A percentile compares a stretch with the other conserved stretches of the same genome.
These are phyloP conservation scores for Clohesyomyces aquaticus DNA, from an alignment of 495 filamentous ascomycete genomes.

Conservation along the genomic window DNA sequence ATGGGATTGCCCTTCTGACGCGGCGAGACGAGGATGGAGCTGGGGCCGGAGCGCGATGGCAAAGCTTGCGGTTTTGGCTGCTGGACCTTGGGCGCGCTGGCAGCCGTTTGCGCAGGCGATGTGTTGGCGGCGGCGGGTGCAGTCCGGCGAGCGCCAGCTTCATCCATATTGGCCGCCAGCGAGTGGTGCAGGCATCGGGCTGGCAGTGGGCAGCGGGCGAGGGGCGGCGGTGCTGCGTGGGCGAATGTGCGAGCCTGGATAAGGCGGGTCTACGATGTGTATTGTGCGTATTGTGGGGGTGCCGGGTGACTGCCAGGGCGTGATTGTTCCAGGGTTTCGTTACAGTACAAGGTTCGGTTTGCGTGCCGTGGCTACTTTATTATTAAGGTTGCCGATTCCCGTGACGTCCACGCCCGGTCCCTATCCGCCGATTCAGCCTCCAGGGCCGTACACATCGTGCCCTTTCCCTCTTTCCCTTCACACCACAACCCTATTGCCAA, in stretches of 20 bases:
- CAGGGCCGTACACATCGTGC: neutral
- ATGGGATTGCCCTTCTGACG: slow-evolving; percentile 96
- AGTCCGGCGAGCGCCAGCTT: slow-evolving; percentile 6
- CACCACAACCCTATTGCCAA: slow-evolving; percentile 32
- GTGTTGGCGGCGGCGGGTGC: slow-evolving; percentile 48
- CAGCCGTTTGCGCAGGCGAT: slow-evolving; percentile 39
- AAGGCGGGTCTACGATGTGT: too few species aligned
- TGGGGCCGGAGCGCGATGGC: slow-evolving; percentile 66
- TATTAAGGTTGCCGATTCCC: too few species aligned
- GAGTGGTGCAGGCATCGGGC: slow-evolving; percentile 21
- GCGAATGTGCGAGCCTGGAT: neutral
- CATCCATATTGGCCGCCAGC: slow-evolving; percentile 34
- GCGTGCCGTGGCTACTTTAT: too few species aligned
- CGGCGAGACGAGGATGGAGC: slow-evolving; percentile 80
- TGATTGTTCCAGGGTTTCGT: too few species aligned
- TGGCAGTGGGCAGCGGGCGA: neutral
- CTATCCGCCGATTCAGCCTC: slow-evolving; percentile 25
- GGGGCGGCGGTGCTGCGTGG: neutral
- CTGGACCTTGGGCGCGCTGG: slow-evolving; percentile 61
- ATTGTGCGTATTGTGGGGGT: too few species aligned
- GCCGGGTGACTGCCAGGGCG: too few species aligned
- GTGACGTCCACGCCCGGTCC: neutral
- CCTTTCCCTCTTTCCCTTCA: neutral
- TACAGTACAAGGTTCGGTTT: too few species aligned
- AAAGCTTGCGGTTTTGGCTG: slow-evolving; percentile 88